Conservation (phyloP, 2,329 filamentous ascomycete species). For the Aureobasidium sp. region DNA sequence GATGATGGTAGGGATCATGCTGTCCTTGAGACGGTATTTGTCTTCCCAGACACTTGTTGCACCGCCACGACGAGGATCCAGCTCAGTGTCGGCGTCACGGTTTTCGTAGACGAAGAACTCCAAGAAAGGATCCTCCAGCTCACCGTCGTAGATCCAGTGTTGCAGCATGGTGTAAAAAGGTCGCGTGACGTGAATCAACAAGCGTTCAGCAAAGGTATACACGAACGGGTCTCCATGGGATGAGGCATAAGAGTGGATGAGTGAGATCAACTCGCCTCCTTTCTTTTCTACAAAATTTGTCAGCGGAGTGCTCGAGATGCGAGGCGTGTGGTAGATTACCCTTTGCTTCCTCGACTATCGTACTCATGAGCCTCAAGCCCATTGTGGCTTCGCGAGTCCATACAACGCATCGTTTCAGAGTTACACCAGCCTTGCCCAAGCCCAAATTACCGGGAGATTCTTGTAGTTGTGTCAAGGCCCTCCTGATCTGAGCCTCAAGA, state of each 20-base stretch:
- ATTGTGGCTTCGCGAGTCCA: slow-evolving; percentile 98
- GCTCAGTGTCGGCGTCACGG: slow-evolving; percentile 45
- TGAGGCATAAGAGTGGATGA: slow-evolving; percentile 88
- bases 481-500: slow-evolving; percentile 82
- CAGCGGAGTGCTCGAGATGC: background rate
- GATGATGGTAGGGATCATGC: slow-evolving; percentile 89
- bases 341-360: slow-evolving; percentile 87
- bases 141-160: slow-evolving; percentile 97
- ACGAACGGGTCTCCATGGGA: slow-evolving; percentile 95
- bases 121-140: slow-evolving; percentile 88
- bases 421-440: slow-evolving; percentile 81
- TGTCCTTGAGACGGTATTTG: slow-evolving; percentile 79
- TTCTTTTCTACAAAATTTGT: slow-evolving; percentile 49
- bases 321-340: slow-evolving; percentile 40
- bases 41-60: slow-evolving; percentile 96
- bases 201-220: slow-evolving; percentile 80
- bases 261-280: slow-evolving; percentile 84
- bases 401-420: slow-evolving; percentile 87
- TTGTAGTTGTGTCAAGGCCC: slow-evolving; percentile 68
- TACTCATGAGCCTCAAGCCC: slow-evolving; percentile 83
- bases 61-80: slow-evolving; percentile 43
- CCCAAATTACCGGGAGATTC: slow-evolving; percentile 55
- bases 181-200: slow-evolving; percentile 77
- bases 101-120: slow-evolving; percentile 95
- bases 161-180: slow-evolving; percentile 96